Conservation (phyloP, 1,139 yeast species). For the Zygoascus sp. region DNA sequence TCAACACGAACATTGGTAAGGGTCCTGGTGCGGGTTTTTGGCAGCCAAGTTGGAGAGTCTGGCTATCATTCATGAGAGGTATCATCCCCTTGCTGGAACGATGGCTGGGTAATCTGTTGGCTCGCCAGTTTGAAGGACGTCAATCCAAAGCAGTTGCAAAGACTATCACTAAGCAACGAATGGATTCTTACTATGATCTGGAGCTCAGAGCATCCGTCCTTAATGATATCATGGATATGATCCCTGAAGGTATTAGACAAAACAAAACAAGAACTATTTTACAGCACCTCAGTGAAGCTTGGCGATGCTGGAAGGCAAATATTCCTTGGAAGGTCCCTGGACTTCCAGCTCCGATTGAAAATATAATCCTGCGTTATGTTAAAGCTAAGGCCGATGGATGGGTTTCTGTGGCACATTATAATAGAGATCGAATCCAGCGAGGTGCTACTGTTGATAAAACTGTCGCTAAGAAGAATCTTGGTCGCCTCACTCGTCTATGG, state of each 20-base stretch:
- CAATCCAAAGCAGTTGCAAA: slow-evolving; percentile 88
- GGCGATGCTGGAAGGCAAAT: slow-evolving; percentile 99
- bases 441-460: slow-evolving; percentile 94
- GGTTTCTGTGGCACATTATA: slow-evolving; percentile 89
- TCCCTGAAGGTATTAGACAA: slow-evolving; percentile 90
- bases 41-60: slow-evolving; percentile 99
- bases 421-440: slow-evolving; percentile 78
- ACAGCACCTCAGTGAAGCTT: slow-evolving; percentile 94
- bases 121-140: slow-evolving; percentile 95
- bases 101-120: slow-evolving; percentile 88
- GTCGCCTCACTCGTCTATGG: slow-evolving; percentile 89
- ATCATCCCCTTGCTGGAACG: slow-evolving; percentile 88
- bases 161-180: slow-evolving; percentile 90
- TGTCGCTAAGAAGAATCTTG: slow-evolving; percentile 86
- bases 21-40: slow-evolving; percentile 99
- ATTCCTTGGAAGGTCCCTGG: slow-evolving; percentile 99
- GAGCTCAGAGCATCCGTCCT: slow-evolving; percentile 91
- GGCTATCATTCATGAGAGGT: slow-evolving; percentile 91
- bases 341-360: slow-evolving; percentile 82
- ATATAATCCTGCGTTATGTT: slow-evolving; percentile 80
- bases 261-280: slow-evolving; percentile 81
- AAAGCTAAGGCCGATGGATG: slow-evolving; percentile 97
- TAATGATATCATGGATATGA: slow-evolving; percentile 95
- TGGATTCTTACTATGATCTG: slow-evolving; percentile 90
- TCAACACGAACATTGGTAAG: slow-evolving; percentile 79